Evolutionary conservation across 108 stramenopile genomes (phyloP).

Genomic region (Nitzschia inconspicua): DNA sequence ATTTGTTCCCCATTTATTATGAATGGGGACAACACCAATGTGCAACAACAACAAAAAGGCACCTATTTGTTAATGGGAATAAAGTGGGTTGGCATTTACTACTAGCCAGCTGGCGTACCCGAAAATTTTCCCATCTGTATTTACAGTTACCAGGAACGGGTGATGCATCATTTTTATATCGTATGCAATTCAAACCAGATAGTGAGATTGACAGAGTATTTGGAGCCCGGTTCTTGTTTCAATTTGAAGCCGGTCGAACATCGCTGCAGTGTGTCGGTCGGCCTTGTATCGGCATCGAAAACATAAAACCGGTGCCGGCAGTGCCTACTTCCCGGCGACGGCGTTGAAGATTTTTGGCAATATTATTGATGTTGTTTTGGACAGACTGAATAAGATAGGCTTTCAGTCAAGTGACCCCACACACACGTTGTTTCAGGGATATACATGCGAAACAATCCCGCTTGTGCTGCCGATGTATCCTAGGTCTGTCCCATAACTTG

Average conservation of each 20-base stretch:
- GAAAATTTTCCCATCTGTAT: no score
- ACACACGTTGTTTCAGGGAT: slow-evolving; percentile 52
- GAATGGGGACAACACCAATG: no score
- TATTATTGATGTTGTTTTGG: slow-evolving; percentile 69
- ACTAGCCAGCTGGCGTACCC: no score
- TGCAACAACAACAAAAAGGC: no score
- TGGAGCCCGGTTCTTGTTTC: slow-evolving; percentile 58
- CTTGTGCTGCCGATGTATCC: slow-evolving; percentile 42
- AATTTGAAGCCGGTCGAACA: slow-evolving; percentile 49
- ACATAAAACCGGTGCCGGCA: slow-evolving; percentile 74
- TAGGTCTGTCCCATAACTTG: slow-evolving; percentile 67
- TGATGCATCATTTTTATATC: no score
- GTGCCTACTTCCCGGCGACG: slow-evolving; percentile 81
- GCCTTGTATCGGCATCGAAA: slow-evolving; percentile 69
- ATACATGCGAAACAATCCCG: slow-evolving; percentile 24
- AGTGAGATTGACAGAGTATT: no score
- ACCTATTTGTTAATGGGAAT: no score
- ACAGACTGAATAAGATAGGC: slow-evolving; percentile 72
- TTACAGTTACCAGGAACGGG: no score
- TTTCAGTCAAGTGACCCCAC: slow-evolving; percentile 83
- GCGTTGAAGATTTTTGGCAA: slow-evolving; percentile 86
- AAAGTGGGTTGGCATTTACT: no score
- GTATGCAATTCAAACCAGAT: no score
- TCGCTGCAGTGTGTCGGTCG: slow-evolving; percentile 39
- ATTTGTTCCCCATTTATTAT: no score